Base-by-base conservation (phyloP, 106 monocot genomes). In the Narthecium ossifragum region DNA sequence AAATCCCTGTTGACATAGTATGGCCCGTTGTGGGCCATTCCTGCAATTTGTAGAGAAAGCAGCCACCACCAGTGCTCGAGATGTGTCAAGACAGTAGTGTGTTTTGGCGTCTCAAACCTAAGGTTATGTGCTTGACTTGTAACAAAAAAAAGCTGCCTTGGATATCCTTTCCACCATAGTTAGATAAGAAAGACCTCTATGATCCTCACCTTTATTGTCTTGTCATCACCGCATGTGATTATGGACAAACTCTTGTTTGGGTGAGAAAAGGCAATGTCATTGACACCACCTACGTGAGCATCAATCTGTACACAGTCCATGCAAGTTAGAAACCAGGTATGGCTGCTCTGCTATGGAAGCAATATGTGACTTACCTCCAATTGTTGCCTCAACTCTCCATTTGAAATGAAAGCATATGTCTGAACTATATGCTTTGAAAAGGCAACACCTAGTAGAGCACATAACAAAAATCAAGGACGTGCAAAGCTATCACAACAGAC, bases 341-440 rank as follows among this genome's bases (percentile, higher is more conserved):
- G 14, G 18, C 20, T 23, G 51, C 25, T 41, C 10, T 24, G 23
- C 17, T 25, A 11, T 29, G 22, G 12, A 23, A 57, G 51, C 27
- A 32, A 31, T 33, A 8, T 45, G 15, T 25, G 24, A 36, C 55
- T 48, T 48, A 99, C 96, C 84, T 98, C 96, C 55, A 84, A 60
- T 21, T 74, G 77, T 49, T 78, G 84, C 27, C 96, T 70, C 64
- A 98, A 66, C 26, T 98, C 90, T 66, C 90, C 96, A 74, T 84
- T 98, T 45, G 75, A 68, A 60, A 56, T 72, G 61, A 78, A 98
- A 48, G 76, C 74, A 67, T 90, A 87, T 8, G 72, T 87, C 64
- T 98, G 90, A 39, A 98, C 84, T 58, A 98, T 71, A 78, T 90
- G 90, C 71, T 90, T 98, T 50, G 96, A 98, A 67, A 98, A 96